Percentiles rank a stretch among this genome's conserved stretches.
phyloP scores from a whole-genome alignment of 192 early-diverging fungal species.

The Diversispora eburnea region DNA sequence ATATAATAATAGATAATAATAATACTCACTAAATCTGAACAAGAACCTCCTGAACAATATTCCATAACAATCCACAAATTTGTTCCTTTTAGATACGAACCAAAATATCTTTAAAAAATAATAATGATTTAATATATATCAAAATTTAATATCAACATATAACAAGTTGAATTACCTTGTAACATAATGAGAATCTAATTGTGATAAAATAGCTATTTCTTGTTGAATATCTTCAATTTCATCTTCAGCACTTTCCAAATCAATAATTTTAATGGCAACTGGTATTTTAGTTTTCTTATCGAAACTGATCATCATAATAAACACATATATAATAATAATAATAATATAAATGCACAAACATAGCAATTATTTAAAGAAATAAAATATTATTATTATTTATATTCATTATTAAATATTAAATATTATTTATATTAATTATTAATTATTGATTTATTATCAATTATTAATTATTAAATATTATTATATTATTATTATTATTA shows the following conservation, averaged over 20 bases:
- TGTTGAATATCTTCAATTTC: conserved; percentile 99
- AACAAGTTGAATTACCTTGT: conserved; percentile 51
- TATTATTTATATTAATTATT: not conserved
- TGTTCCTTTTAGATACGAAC: conserved; percentile 83
- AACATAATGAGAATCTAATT: conserved; percentile 83
- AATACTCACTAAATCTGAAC: conserved; percentile 76
- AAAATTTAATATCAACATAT: not conserved
- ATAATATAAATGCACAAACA: too few relatives aligned
- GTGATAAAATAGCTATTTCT: conserved; percentile 93
- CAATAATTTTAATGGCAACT: conserved; percentile 97
- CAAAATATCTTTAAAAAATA: conserved; percentile 66
- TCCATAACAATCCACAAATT: conserved; percentile 99
- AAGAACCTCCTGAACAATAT: conserved; percentile 92
- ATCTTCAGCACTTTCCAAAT: conserved; percentile 94
- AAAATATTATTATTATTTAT: not conserved
- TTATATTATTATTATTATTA: too few relatives aligned
- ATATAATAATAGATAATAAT: not conserved
- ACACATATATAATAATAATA: too few relatives aligned
- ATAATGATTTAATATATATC: not conserved
- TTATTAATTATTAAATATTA: too few relatives aligned
- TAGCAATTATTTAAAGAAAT: not conserved
- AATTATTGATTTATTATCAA: too few relatives aligned
- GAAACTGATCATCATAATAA: conserved; percentile 49
- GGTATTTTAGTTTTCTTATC: conserved; percentile 61
- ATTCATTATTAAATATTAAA: too few relatives aligned